A percentile compares a stretch with the other conserved stretches of the same genome.
Conservation (phyloP, 2,329 filamentous ascomycete genomes). For the Fusarium poae region DNA sequence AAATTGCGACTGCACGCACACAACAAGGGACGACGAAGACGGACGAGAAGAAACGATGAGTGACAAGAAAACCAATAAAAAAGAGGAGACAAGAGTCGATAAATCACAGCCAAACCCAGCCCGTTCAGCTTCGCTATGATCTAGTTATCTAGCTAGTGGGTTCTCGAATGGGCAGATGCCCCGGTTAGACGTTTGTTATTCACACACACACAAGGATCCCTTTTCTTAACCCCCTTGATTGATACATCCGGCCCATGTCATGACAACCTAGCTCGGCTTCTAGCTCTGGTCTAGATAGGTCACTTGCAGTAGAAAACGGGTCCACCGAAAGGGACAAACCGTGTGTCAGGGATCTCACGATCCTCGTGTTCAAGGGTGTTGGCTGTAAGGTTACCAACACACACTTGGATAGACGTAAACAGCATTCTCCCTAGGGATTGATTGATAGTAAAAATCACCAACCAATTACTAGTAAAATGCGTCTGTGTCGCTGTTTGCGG, state of each 20-base stretch:
- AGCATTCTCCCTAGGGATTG: neutral
- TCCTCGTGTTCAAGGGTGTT: conserved; percentile 24
- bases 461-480: neutral
- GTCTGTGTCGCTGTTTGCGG: conserved; percentile 24
- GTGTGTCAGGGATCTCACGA: conserved; percentile 27
- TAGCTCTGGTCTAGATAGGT: conserved; percentile 1
- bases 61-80: conserved; percentile 37
- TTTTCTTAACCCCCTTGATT: conserved; percentile 32
- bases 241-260: conserved; percentile 31
- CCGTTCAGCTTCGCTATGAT: conserved; percentile 32
- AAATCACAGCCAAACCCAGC: conserved; percentile 16
- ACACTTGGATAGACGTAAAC: conserved; percentile 7
- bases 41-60: conserved; percentile 18
- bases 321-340: conserved; percentile 33
- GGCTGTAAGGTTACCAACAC: conserved; percentile 7
- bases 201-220: conserved; percentile 34
- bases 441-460: too few species aligned
- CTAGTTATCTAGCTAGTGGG: conserved; percentile 39
- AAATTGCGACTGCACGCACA: conserved; percentile 18
- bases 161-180: conserved; percentile 33
- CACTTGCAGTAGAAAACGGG: conserved; percentile 24
- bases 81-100: conserved; percentile 37
- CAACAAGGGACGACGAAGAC: conserved; percentile 32
- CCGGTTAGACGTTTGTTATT: conserved; percentile 30
- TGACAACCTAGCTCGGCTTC: conserved; percentile 11